These are phyloP conservation scores for Pilatotrama ljubarskyi DNA, from an alignment of 768 basidiomycete species.

Conservation along the genomic window DNA sequence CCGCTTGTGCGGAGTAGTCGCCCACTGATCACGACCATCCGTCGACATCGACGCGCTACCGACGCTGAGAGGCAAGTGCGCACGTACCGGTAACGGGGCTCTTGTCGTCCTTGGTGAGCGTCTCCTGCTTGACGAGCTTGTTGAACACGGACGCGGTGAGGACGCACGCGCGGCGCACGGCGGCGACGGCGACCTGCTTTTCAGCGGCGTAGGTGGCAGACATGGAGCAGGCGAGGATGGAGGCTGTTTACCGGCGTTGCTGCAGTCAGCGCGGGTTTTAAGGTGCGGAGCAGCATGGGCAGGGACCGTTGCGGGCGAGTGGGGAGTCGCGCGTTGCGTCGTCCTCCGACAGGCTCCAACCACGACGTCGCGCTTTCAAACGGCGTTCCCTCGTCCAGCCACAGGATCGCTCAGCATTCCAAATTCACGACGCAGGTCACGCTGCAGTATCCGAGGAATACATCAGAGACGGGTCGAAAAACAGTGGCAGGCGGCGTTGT, in stretches of 20 bases:
- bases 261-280: conserved; percentile 11
- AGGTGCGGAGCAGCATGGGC: conserved; percentile 7
- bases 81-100: conserved; percentile 58
- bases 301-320: neutral
- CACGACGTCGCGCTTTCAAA: neutral
- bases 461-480: neutral
- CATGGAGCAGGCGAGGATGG: neutral
- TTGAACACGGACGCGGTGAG: conserved; percentile 87
- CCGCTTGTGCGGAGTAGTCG: conserved; percentile 91
- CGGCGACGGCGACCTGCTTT: conserved; percentile 79
- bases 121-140: conserved; percentile 81
- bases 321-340: neutral
- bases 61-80: neutral
- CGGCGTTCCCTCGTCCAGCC: neutral
- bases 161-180: conserved; percentile 83
- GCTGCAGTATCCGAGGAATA: neutral
- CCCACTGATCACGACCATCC: conserved; percentile 56
- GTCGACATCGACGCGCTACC: neutral
- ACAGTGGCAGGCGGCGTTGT: neutral
- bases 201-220: conserved; percentile 52
- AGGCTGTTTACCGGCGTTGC: conserved; percentile 3
- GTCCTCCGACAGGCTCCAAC: neutral
- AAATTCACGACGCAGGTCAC: neutral
- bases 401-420: conserved; percentile 13
- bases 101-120: conserved; percentile 88